These are phyloP conservation scores for Triticum monococcum DNA, from an alignment of 176 grass and related monocot species.

Conservation along the genomic window DNA sequence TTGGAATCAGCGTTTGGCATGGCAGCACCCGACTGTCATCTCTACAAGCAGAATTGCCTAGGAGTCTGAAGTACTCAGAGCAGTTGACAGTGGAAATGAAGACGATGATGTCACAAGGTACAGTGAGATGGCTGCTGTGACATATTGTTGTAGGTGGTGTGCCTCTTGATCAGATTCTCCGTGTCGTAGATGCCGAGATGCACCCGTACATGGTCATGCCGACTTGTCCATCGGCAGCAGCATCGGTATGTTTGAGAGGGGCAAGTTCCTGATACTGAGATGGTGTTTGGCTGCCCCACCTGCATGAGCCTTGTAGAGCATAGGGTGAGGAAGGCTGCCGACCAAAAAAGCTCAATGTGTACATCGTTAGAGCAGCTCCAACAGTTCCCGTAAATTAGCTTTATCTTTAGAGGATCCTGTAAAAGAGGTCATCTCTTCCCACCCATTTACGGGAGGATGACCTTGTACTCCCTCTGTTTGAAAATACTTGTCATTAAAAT, in stretches of 20 bases:
- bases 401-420: too few species aligned
- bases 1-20: neutral
- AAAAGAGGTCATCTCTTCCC: too few species aligned
- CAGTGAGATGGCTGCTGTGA: constrained; percentile 51
- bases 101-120: constrained; percentile 58
- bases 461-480: too few species aligned
- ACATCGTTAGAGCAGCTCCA: too few species aligned
- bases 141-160: constrained; percentile 48
- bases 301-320: constrained; percentile 52
- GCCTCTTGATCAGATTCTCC: constrained; percentile 61
- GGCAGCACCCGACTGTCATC: neutral
- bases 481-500: too few species aligned
- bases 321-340: constrained; percentile 33
- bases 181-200: constrained; percentile 58
- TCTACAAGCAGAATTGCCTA: neutral
- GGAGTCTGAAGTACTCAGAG: neutral
- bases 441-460: too few species aligned
- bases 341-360: neutral
- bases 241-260: constrained; percentile 32
- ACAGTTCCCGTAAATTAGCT: too few species aligned
- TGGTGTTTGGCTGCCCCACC: constrained; percentile 21
- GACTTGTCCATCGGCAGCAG: constrained; percentile 55
- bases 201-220: constrained; percentile 41
- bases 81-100: constrained; percentile 49
- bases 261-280: neutral